Percentiles rank a stretch among this genome's conserved stretches.
These are phyloP conservation scores for Globisporangium ultimum DNA, from an alignment of 352 stramenopile genomes.

Conservation along the genomic window DNA sequence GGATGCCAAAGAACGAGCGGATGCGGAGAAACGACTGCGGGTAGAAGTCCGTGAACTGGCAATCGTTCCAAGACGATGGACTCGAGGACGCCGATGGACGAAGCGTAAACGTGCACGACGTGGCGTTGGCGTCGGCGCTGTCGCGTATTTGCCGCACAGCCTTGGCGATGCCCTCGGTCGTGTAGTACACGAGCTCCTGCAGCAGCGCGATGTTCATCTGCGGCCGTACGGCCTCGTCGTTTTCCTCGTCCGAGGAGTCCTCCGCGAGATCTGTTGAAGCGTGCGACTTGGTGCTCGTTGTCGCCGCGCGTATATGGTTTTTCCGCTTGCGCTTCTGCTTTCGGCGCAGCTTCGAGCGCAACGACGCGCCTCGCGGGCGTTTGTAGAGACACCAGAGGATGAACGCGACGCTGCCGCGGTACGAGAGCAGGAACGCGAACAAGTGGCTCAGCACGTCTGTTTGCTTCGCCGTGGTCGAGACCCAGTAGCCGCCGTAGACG, in stretches of 20 bases:
- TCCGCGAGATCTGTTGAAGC: no score
- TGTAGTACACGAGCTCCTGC: slow-evolving; percentile 77
- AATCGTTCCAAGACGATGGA: slow-evolving; percentile 38
- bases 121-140: slow-evolving; percentile 4
- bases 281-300: background rate
- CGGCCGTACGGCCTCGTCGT: slow-evolving; percentile 57
- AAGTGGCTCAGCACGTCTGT: slow-evolving; percentile 43
- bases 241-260: slow-evolving; percentile 26
- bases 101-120: slow-evolving; percentile 38
- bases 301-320: background rate
- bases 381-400: slow-evolving; percentile 77
- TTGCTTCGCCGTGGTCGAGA: slow-evolving; percentile 25
- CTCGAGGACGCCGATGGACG: slow-evolving; percentile 18
- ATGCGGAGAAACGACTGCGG: slow-evolving; percentile 50
- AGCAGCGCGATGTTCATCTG: slow-evolving; percentile 80
- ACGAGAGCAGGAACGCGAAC: slow-evolving; percentile 70
- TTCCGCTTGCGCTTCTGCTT: background rate
- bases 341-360: slow-evolving; percentile 15
- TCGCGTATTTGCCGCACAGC: slow-evolving; percentile 30
- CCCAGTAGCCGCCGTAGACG: slow-evolving; percentile 63
- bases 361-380: slow-evolving; percentile 17
- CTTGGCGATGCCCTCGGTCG: slow-evolving; percentile 67
- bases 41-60: slow-evolving; percentile 63
- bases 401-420: slow-evolving; percentile 65
- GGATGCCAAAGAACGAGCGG: slow-evolving; percentile 50